These are phyloP conservation scores for Mycosarcoma mackinlayi DNA, from an alignment of 1,284 basidiomycete genomes.

Conservation along the genomic window DNA sequence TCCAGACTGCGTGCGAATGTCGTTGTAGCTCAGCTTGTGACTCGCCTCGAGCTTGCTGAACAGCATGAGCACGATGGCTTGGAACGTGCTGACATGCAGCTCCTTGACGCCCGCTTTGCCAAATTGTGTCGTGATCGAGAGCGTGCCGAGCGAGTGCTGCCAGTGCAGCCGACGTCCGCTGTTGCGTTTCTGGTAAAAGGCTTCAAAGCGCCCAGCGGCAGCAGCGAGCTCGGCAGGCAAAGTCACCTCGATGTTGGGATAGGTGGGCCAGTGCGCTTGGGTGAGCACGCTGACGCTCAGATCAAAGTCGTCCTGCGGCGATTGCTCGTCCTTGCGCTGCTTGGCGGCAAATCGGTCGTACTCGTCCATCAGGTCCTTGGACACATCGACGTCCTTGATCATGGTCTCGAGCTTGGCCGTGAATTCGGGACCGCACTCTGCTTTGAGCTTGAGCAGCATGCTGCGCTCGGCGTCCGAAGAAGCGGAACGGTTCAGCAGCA, in stretches of 20 bases:
- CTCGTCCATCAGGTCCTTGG: constrained; percentile 75
- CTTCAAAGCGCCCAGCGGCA: constrained; percentile 46
- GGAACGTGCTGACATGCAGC: constrained; percentile 88
- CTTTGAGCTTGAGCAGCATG: constrained; percentile 88
- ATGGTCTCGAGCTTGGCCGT: constrained; percentile 84
- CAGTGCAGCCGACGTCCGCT: constrained; percentile 63
- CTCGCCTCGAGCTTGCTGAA: constrained; percentile 76
- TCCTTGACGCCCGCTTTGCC: constrained; percentile 79
- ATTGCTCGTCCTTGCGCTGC: constrained; percentile 43
- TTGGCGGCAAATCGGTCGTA: constrained; percentile 70
- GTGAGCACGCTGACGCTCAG: constrained; percentile 73
- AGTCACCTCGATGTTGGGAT: constrained; percentile 50
- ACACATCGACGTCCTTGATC: constrained; percentile 85
- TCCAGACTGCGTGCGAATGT: constrained; percentile 78
- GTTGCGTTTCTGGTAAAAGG: constrained; percentile 63
- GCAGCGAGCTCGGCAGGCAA: constrained; percentile 48
- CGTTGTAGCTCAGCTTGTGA: constrained; percentile 74
- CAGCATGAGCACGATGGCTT: constrained; percentile 86
- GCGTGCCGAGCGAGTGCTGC: constrained; percentile 65
- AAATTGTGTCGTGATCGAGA: constrained; percentile 56
- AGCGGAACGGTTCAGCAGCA: constrained; percentile 86
- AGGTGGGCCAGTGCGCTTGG: constrained; percentile 73
- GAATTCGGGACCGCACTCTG: constrained; percentile 90
- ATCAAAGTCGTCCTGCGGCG: constrained; percentile 62
- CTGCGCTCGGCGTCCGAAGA: constrained; percentile 89